These are phyloP conservation scores for Halophytophthora polymorphica DNA, from an alignment of 352 stramenopile species.

Conservation along the genomic window DNA sequence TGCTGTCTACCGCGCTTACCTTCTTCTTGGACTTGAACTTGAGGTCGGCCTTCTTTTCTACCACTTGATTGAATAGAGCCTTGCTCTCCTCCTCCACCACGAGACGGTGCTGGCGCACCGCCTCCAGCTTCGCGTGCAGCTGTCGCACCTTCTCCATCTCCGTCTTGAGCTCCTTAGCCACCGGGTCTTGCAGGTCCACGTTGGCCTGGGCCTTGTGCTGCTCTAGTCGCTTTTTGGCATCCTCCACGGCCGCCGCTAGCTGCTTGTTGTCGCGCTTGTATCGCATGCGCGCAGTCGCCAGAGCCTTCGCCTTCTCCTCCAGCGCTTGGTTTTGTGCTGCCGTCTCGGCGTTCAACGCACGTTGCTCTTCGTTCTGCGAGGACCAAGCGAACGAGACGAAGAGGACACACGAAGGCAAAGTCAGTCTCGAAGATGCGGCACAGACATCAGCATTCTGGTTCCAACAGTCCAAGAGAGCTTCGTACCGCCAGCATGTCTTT, in stretches of 20 bases:
- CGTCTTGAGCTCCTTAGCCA: slow-evolving; percentile 77
- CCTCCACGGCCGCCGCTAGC: slow-evolving; percentile 67
- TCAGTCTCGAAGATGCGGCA: neutral
- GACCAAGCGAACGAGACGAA: slow-evolving; percentile 1
- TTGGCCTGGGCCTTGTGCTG: slow-evolving; percentile 79
- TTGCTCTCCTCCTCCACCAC: slow-evolving; percentile 88
- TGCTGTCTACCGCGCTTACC: slow-evolving; percentile 22
- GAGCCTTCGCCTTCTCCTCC: slow-evolving; percentile 84
- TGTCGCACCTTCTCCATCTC: slow-evolving; percentile 86
- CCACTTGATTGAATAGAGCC: slow-evolving; percentile 86
- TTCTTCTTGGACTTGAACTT: slow-evolving; percentile 90
- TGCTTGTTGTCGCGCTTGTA: slow-evolving; percentile 89
- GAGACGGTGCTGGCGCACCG: slow-evolving; percentile 81
- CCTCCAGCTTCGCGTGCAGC: slow-evolving; percentile 80
- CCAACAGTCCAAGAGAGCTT: neutral
- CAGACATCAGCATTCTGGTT: neutral
- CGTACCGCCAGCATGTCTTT: slow-evolving; percentile 84
- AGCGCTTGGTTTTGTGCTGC: slow-evolving; percentile 78
- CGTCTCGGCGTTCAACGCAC: slow-evolving; percentile 82
- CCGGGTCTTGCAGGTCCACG: slow-evolving; percentile 66
- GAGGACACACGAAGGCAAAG: neutral
- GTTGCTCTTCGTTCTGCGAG: slow-evolving; percentile 83
- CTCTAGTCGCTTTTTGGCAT: slow-evolving; percentile 78
- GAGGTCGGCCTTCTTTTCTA: slow-evolving; percentile 87
- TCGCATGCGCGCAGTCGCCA: slow-evolving; percentile 83